Evolutionary conservation across 768 basidiomycete species (phyloP).

Genomic region (Podaxis sp.): DNA sequence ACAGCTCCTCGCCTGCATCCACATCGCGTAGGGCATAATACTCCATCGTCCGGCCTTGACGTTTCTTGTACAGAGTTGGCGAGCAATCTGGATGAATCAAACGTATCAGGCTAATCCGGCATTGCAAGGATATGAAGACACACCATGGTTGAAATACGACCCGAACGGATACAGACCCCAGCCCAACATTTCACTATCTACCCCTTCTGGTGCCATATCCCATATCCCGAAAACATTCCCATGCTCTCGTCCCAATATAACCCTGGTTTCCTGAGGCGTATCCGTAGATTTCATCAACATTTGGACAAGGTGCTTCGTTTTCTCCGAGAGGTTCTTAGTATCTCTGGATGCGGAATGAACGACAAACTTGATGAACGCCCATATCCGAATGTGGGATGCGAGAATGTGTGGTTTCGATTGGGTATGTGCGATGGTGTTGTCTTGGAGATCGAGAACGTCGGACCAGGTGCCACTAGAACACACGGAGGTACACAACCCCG

Average conservation of each 20-base stretch:
- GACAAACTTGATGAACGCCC: slow-evolving; percentile 47
- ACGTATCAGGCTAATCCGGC: neutral
- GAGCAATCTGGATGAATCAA: slow-evolving; percentile 41
- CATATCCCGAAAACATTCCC: slow-evolving; percentile 73
- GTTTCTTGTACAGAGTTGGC: slow-evolving; percentile 50
- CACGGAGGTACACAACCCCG: slow-evolving; percentile 8
- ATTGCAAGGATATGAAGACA: slow-evolving; percentile 17
- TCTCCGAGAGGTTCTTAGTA: neutral
- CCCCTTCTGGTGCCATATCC: slow-evolving; percentile 48
- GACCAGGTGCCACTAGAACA: slow-evolving; percentile 38
- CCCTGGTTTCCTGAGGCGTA: slow-evolving; percentile 47
- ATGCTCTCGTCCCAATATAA: slow-evolving; percentile 55
- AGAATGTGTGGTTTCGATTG: slow-evolving; percentile 50
- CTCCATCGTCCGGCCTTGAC: slow-evolving; percentile 41
- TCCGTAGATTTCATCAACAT: slow-evolving; percentile 31
- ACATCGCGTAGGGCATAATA: slow-evolving; percentile 47
- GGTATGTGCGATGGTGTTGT: slow-evolving; percentile 52
- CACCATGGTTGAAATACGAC: slow-evolving; percentile 72
- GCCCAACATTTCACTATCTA: slow-evolving; percentile 62
- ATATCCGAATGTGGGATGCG: slow-evolving; percentile 51
- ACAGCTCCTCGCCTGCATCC: slow-evolving; percentile 52
- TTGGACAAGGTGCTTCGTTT: slow-evolving; percentile 15
- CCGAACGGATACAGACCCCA: slow-evolving; percentile 62
- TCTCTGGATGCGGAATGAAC: slow-evolving; percentile 20
- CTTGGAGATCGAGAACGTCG: slow-evolving; percentile 53